Percentiles rank a stretch among this genome's conserved stretches.
phyloP scores from a whole-genome alignment of 2,329 filamentous ascomycete genomes.

The Monilinia aucupariae region DNA sequence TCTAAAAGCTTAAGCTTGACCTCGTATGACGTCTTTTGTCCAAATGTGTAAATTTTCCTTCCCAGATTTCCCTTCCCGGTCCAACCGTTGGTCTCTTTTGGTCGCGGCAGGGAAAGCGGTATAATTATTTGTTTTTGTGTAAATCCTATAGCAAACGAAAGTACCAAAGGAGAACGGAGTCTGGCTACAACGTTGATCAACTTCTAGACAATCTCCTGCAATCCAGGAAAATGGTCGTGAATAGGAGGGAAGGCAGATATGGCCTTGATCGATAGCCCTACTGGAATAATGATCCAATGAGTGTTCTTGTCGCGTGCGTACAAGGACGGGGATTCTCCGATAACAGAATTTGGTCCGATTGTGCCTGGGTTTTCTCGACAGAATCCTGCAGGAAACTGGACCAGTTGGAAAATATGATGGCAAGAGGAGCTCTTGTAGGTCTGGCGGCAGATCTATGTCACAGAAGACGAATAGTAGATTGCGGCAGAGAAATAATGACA shows the following conservation, averaged over 20 bases:
- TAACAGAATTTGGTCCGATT: conserved; percentile 11
- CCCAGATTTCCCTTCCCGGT: background rate
- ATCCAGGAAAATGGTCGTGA: background rate
- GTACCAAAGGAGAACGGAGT: conserved; percentile 6
- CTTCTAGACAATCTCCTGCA: background rate
- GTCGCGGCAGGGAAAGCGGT: background rate
- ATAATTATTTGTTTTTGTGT: background rate
- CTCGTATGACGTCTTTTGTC: background rate
- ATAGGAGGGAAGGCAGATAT: conserved; percentile 17
- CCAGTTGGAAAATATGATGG: background rate
- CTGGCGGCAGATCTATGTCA: background rate
- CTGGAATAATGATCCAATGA: conserved; percentile 24
- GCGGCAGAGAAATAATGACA: background rate
- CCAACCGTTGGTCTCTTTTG: too few species aligned
- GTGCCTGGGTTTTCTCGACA: conserved; percentile 10
- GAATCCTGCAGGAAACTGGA: conserved; percentile 9
- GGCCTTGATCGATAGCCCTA: conserved; percentile 19
- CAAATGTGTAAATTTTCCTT: background rate
- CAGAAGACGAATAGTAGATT: conserved; percentile 5
- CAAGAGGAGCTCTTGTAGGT: background rate
- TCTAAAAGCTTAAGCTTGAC: background rate
- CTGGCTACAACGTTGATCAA: conserved; percentile 3
- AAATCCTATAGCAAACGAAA: background rate
- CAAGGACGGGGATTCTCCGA: conserved; percentile 20
- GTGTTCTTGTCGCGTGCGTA: conserved; percentile 25